Evolutionary conservation across 163 green algal genomes (phyloP), one percentile per base, ranked within the genome.

Genomic region (Chlamydomonas reinhardtii): DNA sequence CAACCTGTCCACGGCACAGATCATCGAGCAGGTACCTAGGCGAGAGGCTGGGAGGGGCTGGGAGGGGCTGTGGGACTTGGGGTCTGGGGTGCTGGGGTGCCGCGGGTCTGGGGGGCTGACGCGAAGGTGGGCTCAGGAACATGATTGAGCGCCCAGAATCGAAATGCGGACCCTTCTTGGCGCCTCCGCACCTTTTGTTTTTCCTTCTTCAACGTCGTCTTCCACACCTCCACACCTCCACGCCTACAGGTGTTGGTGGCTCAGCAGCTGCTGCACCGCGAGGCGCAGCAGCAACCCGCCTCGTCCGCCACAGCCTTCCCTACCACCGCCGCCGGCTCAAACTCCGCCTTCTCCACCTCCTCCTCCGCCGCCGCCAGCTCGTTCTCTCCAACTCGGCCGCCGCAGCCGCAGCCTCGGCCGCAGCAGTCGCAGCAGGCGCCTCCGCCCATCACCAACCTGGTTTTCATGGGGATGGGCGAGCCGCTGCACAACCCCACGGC

Each of bases 1-100:
- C 31, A 94, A 97, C 82, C 93, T 99, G 0, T 93, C 74, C 29
- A 90, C 96, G 32, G 94, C 90, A 1, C 94, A 99, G 91, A 99
- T 99, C 65, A 90, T 99, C 0, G 95, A 99, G 77, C 97, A 99
- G 89, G 78, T 91, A 68, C 59, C 68, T 16, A 25, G 27, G n/a
- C n/a, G n/a, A n/a, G n/a, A n/a, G n/a, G n/a, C n/a, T n/a, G 27
- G 64, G 64, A 4, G 59, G 59, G 59, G 59, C 8, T 9, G 59
- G 59, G 43, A 11, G 43, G 43, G 43, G 43, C 11, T 54, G 43
- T 54, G 43, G n/a, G n/a, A n/a, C n/a, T n/a, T n/a, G n/a, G n/a
- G n/a, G n/a, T n/a, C n/a, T n/a, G n/a, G n/a, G n/a, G n/a, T n/a
- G n/a, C n/a, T n/a, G n/a, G n/a, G n/a, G n/a, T n/a, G n/a, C n/a